Evolutionary conservation across 306 rosid genomes (phyloP).

Genomic region (Inga laurina): DNA sequence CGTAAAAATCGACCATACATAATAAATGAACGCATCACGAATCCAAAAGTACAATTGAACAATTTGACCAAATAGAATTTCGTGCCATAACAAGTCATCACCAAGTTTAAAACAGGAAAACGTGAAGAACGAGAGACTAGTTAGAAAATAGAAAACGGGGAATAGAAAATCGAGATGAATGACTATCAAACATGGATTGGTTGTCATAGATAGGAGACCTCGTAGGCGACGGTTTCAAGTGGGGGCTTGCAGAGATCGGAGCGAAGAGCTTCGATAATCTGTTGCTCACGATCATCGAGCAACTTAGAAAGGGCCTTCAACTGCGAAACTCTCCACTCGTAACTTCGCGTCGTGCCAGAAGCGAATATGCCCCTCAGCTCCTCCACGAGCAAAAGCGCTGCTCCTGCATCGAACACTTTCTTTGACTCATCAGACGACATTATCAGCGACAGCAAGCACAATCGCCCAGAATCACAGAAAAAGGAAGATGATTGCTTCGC

Average conservation of each 20-base stretch:
- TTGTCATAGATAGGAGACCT: constrained; percentile 44
- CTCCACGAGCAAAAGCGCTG: constrained; percentile 25
- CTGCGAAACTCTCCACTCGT: constrained; percentile 45
- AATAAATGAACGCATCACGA: constrained; percentile 26
- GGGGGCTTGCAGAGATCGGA: constrained; percentile 61
- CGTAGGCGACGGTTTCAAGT: constrained; percentile 57
- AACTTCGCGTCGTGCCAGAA: constrained; percentile 40
- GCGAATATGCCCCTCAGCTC: constrained; percentile 28
- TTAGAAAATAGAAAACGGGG: not conserved
- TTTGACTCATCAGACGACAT: constrained; percentile 27
- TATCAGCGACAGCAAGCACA: not conserved
- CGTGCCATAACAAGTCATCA: not conserved
- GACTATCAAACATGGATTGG: not conserved
- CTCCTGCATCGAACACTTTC: constrained; percentile 22
- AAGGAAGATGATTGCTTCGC: not conserved
- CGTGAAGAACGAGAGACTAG: not conserved
- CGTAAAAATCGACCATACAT: not conserved
- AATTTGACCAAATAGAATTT: not conserved
- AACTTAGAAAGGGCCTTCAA: constrained; percentile 30
- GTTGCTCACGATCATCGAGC: not conserved
- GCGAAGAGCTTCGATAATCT: constrained; percentile 39
- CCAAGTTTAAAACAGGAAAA: not conserved
- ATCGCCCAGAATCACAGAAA: constrained; percentile 6
- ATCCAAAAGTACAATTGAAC: not conserved
- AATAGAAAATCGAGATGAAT: not conserved